Conservation (phyloP, 2,329 filamentous ascomycete genomes). For the Chaetomium globosum region DNA sequence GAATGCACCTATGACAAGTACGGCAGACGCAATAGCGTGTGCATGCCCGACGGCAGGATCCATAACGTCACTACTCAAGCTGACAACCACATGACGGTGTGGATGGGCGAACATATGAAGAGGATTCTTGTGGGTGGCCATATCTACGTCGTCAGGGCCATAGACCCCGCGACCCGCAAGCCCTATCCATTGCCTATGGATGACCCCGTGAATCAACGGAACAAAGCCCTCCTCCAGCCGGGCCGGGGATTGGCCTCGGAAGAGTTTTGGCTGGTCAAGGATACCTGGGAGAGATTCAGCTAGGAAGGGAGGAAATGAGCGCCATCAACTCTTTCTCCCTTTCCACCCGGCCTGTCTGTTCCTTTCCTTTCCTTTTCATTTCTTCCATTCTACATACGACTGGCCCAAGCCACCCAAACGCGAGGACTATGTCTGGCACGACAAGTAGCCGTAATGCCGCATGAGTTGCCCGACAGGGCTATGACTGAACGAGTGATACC, state of each 20-base stretch:
- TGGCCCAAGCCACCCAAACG: too few species aligned
- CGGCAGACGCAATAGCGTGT: not conserved
- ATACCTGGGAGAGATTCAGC: not conserved
- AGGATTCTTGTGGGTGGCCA: not conserved
- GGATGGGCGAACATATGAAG: not conserved
- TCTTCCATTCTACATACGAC: too few species aligned
- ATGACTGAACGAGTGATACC: too few species aligned
- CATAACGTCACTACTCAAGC: too few species aligned
- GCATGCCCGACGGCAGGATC: fast-evolving
- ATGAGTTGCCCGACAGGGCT: too few species aligned
- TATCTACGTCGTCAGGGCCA: not conserved
- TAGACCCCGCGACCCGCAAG: not conserved
- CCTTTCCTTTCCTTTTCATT: too few species aligned
- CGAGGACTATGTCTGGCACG: too few species aligned
- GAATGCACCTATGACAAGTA: not conserved
- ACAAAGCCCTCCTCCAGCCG: not conserved
- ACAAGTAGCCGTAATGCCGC: too few species aligned
- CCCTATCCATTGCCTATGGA: not conserved
- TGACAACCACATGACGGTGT: slow-evolving; percentile 1
- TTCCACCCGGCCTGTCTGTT: too few species aligned
- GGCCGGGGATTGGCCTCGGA: not conserved
- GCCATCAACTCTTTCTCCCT: too few species aligned
- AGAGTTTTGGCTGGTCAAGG: slow-evolving; percentile 1
- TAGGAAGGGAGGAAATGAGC: not conserved
- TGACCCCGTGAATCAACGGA: not conserved